Evolutionary conservation across 441 rosid genomes (phyloP), one percentile per base, ranked within the genome.

Genomic region (Pelargonium citronellum): DNA sequence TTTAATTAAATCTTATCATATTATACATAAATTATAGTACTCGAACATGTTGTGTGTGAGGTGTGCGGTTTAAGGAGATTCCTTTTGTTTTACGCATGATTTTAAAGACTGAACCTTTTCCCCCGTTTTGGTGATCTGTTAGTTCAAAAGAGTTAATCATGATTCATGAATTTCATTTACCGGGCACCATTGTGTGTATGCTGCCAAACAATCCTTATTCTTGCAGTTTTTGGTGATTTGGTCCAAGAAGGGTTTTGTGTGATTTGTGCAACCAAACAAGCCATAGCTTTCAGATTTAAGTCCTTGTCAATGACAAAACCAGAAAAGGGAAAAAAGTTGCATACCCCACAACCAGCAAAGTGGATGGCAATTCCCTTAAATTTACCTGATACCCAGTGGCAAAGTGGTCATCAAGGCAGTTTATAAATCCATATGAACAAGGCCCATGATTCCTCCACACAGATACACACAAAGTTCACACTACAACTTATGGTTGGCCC

Each of bases 301-400:
- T 53, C 60, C 8, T 53, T 53, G 17, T 53, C 60, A 53, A 17
- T 53, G 20, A 16, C 60, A 53, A 15, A 53, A n/a, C 17, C 60
- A 53, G 60, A 53, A 53, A 53, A 15, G 22, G 60, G 60, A 53
- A 53, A n/a, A 53, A 53, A 39, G 43, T 39, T 39, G 43, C 43
- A 39, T 39, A 39, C 43, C 43, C 43, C 43, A 39, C 43, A 39
- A 39, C 43, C 43, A 39, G 43, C 43, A 39, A 53, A 53, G 60
- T 4, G 60, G 60, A 53, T 53, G 60, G 60, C 22, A 67, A 62
- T 82, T 81, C 13, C 70, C 73, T 79, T 87, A 71, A 79, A 87
- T 82, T 82, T 58, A 69, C 67, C 67, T 55, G 63, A 83, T 84
- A 79, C 65, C 30, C 8, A 71, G 80, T 78, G 87, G 86, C 84